These are phyloP conservation scores for Adiantum capillusveneris DNA, from an alignment of 75 land plant genomes.

Conservation along the genomic window DNA sequence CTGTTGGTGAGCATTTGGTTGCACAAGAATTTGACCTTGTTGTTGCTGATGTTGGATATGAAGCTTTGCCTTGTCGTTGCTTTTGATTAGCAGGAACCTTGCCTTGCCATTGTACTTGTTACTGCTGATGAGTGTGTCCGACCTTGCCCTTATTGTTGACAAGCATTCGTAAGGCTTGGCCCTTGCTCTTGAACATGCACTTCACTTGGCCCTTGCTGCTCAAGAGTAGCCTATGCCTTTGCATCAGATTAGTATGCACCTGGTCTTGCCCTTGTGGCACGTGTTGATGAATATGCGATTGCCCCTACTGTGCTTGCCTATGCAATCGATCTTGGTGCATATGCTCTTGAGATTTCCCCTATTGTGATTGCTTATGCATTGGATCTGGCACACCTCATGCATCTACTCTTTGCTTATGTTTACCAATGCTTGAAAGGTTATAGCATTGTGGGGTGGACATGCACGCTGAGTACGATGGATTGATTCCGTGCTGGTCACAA, in stretches of 20 bases:
- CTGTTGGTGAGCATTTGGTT: no score
- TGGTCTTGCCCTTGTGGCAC: background rate
- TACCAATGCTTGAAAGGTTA: background rate
- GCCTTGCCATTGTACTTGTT: background rate
- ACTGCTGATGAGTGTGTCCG: background rate
- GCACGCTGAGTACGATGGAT: background rate
- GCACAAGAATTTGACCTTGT: no score
- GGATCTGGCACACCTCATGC: no score
- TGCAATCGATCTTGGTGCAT: background rate
- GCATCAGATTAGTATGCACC: no score
- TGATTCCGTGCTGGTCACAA: no score
- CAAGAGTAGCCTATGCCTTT: no score
- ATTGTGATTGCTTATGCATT: no score
- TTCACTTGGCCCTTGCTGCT: no score
- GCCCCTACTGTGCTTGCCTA: slow-evolving; percentile 4
- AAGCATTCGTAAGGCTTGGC: no score
- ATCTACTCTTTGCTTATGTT: background rate
- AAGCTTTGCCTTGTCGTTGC: background rate
- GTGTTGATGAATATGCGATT: background rate
- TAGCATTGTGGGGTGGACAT: no score
- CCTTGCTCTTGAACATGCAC: no score
- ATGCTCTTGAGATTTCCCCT: no score
- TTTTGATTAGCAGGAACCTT: background rate
- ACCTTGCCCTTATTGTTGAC: background rate
- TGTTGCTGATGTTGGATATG: background rate